Evolutionary conservation across 2,329 filamentous ascomycete genomes (phyloP).

Genomic region (Camillea tinctor): DNA sequence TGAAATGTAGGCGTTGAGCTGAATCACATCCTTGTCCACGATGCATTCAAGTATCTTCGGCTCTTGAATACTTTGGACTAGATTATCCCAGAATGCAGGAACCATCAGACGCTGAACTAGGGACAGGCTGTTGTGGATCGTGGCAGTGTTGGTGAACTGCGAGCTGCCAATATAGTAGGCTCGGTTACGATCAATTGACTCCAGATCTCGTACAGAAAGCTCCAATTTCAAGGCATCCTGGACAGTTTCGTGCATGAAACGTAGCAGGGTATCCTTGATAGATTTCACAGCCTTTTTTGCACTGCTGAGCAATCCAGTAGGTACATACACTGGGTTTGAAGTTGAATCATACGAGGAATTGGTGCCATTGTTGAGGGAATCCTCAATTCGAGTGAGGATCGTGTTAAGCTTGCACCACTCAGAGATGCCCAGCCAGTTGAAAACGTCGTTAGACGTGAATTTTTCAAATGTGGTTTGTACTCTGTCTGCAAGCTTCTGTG

Average conservation of each 20-base stretch:
- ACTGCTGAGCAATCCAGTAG: background rate
- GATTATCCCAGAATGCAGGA: constrained; percentile 35
- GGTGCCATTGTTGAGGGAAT: background rate
- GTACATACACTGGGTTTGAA: background rate
- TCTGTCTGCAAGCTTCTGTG: constrained; percentile 21
- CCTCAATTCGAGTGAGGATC: background rate
- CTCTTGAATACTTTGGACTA: constrained; percentile 5
- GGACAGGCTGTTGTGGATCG: constrained; percentile 6
- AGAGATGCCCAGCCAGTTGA: constrained; percentile 21
- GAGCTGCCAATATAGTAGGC: constrained; percentile 16
- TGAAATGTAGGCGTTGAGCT: background rate
- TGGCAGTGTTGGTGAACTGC: background rate
- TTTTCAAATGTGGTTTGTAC: constrained; percentile 10
- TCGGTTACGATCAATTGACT: constrained; percentile 14
- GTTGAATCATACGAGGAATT: background rate
- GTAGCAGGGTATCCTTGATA: constrained; percentile 1
- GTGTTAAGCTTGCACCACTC: constrained; percentile 14
- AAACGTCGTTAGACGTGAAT: constrained; percentile 26
- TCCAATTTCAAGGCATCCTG: background rate
- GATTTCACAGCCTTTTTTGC: background rate
- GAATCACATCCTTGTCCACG: background rate
- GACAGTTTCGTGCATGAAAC: constrained; percentile 9
- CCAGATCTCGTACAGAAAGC: background rate
- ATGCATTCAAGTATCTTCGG: background rate
- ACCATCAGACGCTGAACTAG: constrained; percentile 36